phyloP scores from a whole-genome alignment of 345 rosid species.

The Pelargonium nanum region DNA sequence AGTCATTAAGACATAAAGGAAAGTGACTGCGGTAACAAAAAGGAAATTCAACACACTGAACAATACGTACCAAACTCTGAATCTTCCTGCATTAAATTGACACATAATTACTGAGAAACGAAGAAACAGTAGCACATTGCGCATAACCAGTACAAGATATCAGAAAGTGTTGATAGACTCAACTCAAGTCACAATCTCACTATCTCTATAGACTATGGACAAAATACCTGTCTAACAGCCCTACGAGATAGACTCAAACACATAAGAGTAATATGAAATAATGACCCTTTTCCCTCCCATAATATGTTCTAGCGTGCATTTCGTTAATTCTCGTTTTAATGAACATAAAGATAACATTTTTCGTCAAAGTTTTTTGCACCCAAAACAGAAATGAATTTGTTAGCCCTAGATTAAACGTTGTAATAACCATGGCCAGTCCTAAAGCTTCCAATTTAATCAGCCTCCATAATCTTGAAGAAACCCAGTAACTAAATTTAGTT shows the following conservation, averaged over 20 bases:
- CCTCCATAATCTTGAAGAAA: too few species aligned
- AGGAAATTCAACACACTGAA: slow-evolving; percentile 20
- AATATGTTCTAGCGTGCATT: neutral
- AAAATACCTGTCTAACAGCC: neutral
- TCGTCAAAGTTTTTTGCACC: neutral
- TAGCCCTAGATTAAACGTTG: neutral
- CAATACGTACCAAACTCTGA: slow-evolving; percentile 28
- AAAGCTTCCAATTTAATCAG: too few species aligned
- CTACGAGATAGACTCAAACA: neutral
- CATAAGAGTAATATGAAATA: too few species aligned
- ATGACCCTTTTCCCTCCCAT: too few species aligned
- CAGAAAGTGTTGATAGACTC: neutral
- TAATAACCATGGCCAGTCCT: neutral
- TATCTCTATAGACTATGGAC: neutral
- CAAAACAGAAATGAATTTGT: neutral
- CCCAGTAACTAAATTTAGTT: too few species aligned
- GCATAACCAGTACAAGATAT: neutral
- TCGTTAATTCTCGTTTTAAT: neutral
- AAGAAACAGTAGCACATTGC: neutral
- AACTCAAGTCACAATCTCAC: neutral
- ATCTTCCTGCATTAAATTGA: slow-evolving; percentile 31
- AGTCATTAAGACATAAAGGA: slow-evolving; percentile 13
- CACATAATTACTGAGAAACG: slow-evolving; percentile 15
- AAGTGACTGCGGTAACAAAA: slow-evolving; percentile 6
- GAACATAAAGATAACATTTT: neutral